A percentile compares a stretch with the other conserved stretches of the same genome.
Conservation (phyloP, 257 asterid genomes). For the Solanum verrucosum region DNA sequence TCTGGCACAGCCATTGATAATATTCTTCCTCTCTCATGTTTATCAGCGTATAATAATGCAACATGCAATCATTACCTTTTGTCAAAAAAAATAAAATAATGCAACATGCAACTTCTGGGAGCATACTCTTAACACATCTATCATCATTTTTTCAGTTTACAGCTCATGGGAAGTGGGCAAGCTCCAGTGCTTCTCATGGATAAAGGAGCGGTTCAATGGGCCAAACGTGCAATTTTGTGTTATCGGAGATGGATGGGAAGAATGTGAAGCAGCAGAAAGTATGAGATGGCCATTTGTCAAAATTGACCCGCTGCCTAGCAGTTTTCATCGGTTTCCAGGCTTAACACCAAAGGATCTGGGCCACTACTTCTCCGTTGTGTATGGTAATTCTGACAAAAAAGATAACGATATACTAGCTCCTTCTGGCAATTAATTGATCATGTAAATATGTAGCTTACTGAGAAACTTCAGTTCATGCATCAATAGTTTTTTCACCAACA, state of each 20-base stretch:
- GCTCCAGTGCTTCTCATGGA: constrained; percentile 68
- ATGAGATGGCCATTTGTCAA: constrained; percentile 92
- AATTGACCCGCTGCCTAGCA: constrained; percentile 48
- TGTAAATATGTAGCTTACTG: neutral
- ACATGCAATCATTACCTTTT: too few relatives aligned
- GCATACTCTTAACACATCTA: neutral
- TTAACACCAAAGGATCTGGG: constrained; percentile 54
- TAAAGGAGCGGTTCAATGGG: constrained; percentile 60
- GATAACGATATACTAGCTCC: constrained; percentile 4
- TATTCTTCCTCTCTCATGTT: neutral
- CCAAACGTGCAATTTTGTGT: constrained; percentile 62
- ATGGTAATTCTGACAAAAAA: constrained; percentile 37
- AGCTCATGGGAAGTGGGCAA: constrained; percentile 93
- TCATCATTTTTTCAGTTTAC: constrained; percentile 42
- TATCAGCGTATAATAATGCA: neutral
- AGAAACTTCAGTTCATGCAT: neutral
- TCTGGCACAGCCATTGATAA: neutral
- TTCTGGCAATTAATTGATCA: neutral
- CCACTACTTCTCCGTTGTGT: constrained; percentile 61
- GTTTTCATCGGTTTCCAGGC: constrained; percentile 78
- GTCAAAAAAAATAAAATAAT: neutral
- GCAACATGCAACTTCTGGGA: neutral
- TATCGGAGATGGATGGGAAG: constrained; percentile 94
- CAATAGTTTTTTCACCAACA: neutral
- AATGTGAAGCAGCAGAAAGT: constrained; percentile 79